Percentiles rank a stretch among this genome's conserved stretches.
phyloP scores from a whole-genome alignment of 805 yeast genomes.

The Aciculoconidium aculeatum region DNA sequence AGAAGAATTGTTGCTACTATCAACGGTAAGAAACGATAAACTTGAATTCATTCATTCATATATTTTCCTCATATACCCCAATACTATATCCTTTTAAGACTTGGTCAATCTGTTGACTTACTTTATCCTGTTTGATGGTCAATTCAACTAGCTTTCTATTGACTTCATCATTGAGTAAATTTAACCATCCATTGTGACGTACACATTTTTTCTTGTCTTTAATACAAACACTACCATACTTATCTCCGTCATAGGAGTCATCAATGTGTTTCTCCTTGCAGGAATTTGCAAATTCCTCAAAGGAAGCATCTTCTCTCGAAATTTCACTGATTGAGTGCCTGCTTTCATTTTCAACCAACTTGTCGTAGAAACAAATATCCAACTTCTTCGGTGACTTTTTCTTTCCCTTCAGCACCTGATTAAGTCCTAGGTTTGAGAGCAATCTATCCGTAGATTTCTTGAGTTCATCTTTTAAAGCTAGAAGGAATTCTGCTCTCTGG shows the following conservation, averaged over 20 bases:
- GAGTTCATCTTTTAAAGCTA: slow-evolving; percentile 29
- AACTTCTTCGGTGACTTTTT: slow-evolving; percentile 24
- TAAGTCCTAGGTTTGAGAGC: slow-evolving; percentile 3
- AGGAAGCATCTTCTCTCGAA: background rate
- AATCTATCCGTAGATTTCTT: slow-evolving; percentile 33
- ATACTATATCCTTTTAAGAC: slow-evolving; percentile 34
- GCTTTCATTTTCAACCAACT: slow-evolving; percentile 11
- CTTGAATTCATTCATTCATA: no score
- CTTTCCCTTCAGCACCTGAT: slow-evolving; percentile 12
- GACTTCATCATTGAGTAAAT: slow-evolving; percentile 28
- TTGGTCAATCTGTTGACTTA: slow-evolving; percentile 21
- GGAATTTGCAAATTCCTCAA: slow-evolving; percentile 3
- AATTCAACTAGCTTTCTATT: slow-evolving; percentile 27
- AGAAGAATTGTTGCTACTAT: slow-evolving; percentile 69
- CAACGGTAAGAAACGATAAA: slow-evolving; percentile 44
- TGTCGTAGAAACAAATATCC: slow-evolving; percentile 53
- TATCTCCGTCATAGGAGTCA: slow-evolving; percentile 11
- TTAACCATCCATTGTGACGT: slow-evolving; percentile 50
- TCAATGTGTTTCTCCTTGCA: slow-evolving; percentile 6
- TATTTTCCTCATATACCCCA: slow-evolving; percentile 16
- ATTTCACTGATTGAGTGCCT: background rate
- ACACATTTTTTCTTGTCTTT: slow-evolving; percentile 51
- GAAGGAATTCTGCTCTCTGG: slow-evolving; percentile 19
- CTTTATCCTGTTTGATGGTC: slow-evolving; percentile 23
- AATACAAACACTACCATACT: slow-evolving; percentile 34